Conservation (phyloP, 805 yeast genomes). For the Ogataea methylovora region DNA sequence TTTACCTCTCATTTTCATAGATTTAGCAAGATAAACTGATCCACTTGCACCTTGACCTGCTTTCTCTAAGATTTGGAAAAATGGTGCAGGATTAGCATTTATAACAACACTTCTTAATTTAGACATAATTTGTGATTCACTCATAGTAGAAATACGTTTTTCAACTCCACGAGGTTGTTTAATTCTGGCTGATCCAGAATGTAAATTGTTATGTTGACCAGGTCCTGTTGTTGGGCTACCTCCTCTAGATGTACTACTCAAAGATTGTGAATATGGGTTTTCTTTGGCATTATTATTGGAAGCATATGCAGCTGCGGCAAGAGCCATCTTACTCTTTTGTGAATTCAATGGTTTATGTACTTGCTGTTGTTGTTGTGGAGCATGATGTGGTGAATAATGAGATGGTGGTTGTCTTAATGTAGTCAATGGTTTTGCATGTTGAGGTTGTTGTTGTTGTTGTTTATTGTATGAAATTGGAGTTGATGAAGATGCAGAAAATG, state of each 20-base stretch:
- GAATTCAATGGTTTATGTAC: slow-evolving; percentile 10
- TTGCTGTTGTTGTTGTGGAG: slow-evolving; percentile 11
- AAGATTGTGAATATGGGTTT: slow-evolving; percentile 2
- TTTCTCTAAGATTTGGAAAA: slow-evolving; percentile 67
- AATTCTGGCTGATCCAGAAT: slow-evolving; percentile 2
- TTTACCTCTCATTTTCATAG: slow-evolving; percentile 38
- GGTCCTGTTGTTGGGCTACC: neutral
- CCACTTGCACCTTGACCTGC: slow-evolving; percentile 99
- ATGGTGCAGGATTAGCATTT: slow-evolving; percentile 78
- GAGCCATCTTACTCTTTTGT: slow-evolving; percentile 15
- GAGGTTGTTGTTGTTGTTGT: neutral
- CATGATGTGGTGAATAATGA: slow-evolving; percentile 5
- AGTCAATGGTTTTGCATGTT: slow-evolving; percentile 4
- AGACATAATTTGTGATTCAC: slow-evolving; percentile 82
- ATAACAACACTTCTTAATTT: slow-evolving; percentile 78
- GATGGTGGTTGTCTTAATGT: neutral
- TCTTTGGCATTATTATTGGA: slow-evolving; percentile 6
- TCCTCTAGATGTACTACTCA: neutral
- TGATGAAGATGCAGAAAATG: slow-evolving; percentile 5
- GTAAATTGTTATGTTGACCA: slow-evolving; percentile 2
- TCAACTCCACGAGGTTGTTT: slow-evolving; percentile 25
- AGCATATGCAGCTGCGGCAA: slow-evolving; percentile 31
- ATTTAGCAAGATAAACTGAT: slow-evolving; percentile 81
- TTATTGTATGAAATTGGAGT: slow-evolving; percentile 1
- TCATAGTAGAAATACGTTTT: slow-evolving; percentile 53